Percentiles rank a stretch among this genome's conserved stretches.
phyloP scores from a whole-genome alignment of 1,284 basidiomycete species.

The Malassezia arunalokei region DNA sequence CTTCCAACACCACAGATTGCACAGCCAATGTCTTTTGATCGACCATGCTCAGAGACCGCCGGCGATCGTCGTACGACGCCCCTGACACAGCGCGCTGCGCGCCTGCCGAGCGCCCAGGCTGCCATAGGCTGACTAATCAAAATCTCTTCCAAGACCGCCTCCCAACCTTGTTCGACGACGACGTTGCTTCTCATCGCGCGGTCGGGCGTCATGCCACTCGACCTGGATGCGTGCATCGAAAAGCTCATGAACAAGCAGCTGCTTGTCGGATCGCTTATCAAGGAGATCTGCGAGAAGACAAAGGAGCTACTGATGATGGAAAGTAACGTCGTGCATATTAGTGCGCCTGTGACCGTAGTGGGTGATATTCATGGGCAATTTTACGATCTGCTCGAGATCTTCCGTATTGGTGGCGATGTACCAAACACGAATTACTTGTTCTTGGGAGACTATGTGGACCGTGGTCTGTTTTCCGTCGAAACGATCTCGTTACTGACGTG shows the following conservation, averaged over 20 bases:
- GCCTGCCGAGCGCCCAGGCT: not conserved
- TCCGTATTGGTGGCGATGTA: conserved; percentile 90
- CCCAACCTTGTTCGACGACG: not conserved
- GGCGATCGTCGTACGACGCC: too few species aligned
- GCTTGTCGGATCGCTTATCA: conserved; percentile 39
- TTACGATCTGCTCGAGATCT: conserved; percentile 98
- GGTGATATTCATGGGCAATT: conserved; percentile 99
- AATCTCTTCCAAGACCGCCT: too few species aligned
- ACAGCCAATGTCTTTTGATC: conserved; percentile 7
- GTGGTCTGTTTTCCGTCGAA: conserved; percentile 93
- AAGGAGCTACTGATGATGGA: conserved; percentile 80
- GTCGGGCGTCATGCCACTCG: conserved; percentile 30
- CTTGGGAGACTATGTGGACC: conserved; percentile 86
- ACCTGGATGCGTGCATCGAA: conserved; percentile 44
- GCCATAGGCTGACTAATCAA: not conserved
- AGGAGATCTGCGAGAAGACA: conserved; percentile 46
- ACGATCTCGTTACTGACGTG: conserved; percentile 94
- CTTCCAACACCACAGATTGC: conserved; percentile 13
- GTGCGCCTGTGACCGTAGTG: conserved; percentile 94
- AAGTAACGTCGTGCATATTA: conserved; percentile 95
- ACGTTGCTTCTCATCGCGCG: not conserved
- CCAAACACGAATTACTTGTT: conserved; percentile 88
- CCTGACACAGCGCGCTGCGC: not conserved
- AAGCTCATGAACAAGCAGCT: conserved; percentile 44
- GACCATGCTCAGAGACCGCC: conserved; percentile 1